phyloP scores from a whole-genome alignment of 805 yeast genomes.

The Saccharomycopsis babjevae region DNA sequence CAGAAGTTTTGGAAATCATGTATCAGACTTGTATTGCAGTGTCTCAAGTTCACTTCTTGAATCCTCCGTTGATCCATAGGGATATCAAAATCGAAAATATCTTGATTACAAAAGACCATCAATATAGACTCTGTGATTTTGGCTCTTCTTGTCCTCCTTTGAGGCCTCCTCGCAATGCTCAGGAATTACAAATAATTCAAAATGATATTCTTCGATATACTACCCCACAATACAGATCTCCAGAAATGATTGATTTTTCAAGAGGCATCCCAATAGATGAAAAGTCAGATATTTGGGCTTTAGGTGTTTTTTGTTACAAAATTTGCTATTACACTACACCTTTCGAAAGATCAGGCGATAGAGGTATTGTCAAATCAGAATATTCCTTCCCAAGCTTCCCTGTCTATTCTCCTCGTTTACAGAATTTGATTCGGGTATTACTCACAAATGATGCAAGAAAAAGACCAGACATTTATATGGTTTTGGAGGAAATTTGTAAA shows the following conservation, averaged over 20 bases:
- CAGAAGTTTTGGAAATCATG: conserved; percentile 59
- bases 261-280: conserved; percentile 80
- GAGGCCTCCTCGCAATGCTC: conserved; percentile 64
- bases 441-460: conserved; percentile 71
- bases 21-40: conserved; percentile 63
- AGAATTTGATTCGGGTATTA: conserved; percentile 66
- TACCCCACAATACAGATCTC: conserved; percentile 91
- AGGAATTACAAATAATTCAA: conserved; percentile 64
- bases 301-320: conserved; percentile 86
- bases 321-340: conserved; percentile 91
- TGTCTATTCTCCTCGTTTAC: conserved; percentile 56
- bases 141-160: conserved; percentile 74
- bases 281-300: conserved; percentile 93
- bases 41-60: conserved; percentile 64
- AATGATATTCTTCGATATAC: conserved; percentile 85
- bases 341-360: conserved; percentile 73
- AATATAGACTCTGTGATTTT: conserved; percentile 84
- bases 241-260: conserved; percentile 90
- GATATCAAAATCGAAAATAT: conserved; percentile 95
- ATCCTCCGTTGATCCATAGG: conserved; percentile 64
- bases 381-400: conserved; percentile 70
- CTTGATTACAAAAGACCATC: conserved; percentile 55
- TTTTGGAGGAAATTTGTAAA: conserved; percentile 50
- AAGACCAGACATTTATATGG: conserved; percentile 84
- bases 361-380: conserved; percentile 77